A percentile compares a stretch with the other conserved stretches of the same genome.
phyloP scores from a whole-genome alignment of 2,329 filamentous ascomycete species.

The Phialemoniopsis sp. region DNA sequence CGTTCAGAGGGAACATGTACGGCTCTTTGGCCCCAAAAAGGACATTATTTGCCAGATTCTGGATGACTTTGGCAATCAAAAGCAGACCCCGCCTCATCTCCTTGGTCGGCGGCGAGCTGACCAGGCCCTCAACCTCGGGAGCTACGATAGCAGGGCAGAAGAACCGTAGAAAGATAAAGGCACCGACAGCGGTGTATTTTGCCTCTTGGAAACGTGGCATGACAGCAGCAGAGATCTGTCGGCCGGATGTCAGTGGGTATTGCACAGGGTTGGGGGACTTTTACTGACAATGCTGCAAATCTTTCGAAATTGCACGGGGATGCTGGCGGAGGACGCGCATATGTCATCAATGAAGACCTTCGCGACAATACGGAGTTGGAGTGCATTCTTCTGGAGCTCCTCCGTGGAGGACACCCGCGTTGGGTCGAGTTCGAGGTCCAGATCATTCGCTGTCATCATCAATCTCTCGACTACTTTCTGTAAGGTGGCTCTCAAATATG shows the following conservation, averaged over 20 bases:
- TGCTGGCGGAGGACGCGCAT: constrained; percentile 55
- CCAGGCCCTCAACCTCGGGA: constrained; percentile 63
- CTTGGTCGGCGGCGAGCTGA: constrained; percentile 56
- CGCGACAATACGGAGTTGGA: constrained; percentile 62
- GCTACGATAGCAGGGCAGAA: constrained; percentile 71
- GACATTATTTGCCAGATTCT: constrained; percentile 69
- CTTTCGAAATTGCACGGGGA: constrained; percentile 60
- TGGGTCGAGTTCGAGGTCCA: constrained; percentile 66
- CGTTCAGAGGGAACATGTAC: constrained; percentile 68
- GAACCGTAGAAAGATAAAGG: constrained; percentile 68
- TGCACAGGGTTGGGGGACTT: neutral
- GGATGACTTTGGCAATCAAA: constrained; percentile 67
- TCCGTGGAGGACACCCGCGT: constrained; percentile 55
- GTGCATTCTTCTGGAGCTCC: constrained; percentile 61
- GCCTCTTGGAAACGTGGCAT: constrained; percentile 62
- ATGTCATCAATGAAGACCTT: constrained; percentile 71
- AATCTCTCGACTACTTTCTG: constrained; percentile 64
- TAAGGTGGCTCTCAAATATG: constrained; percentile 60
- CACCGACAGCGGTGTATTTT: constrained; percentile 68
- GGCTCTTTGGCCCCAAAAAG: constrained; percentile 68
- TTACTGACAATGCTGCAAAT: constrained; percentile 61
- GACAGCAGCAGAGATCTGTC: constrained; percentile 58
- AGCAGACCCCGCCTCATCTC: constrained; percentile 66
- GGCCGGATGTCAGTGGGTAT: neutral
- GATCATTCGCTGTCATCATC: constrained; percentile 62